These are phyloP conservation scores for Pestalotiopsis sp. DNA, from an alignment of 2,329 filamentous ascomycete species.

Conservation along the genomic window DNA sequence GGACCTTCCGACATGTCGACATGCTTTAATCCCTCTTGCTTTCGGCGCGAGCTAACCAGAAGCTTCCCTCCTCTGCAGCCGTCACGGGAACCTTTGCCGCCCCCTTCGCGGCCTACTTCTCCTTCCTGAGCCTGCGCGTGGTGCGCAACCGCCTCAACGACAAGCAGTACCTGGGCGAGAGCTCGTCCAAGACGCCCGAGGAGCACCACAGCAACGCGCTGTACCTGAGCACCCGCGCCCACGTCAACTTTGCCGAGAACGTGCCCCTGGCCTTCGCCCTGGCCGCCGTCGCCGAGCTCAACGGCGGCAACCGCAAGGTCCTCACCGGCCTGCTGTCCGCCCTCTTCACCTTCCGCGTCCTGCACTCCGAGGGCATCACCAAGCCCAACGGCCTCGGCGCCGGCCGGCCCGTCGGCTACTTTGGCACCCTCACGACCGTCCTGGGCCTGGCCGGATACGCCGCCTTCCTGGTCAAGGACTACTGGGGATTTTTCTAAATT, in stretches of 20 bases:
- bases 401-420: conserved; percentile 31
- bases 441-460: conserved; percentile 28
- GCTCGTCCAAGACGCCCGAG: conserved; percentile 19
- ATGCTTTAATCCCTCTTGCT: background rate
- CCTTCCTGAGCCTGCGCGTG: conserved; percentile 29
- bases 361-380: conserved; percentile 30
- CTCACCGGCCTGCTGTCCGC: conserved; percentile 24
- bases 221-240: conserved; percentile 26
- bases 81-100: conserved; percentile 32
- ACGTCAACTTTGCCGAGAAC: conserved; percentile 33
- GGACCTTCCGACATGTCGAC: background rate
- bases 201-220: conserved; percentile 20
- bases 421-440: conserved; percentile 27
- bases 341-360: conserved; percentile 27
- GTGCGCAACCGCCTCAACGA: conserved; percentile 25
- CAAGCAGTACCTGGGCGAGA: conserved; percentile 28
- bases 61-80: conserved; percentile 18
- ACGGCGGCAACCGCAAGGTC: conserved; percentile 28
- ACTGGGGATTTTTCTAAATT: conserved; percentile 21
- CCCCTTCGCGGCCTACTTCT: conserved; percentile 33
- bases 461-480: conserved; percentile 27
- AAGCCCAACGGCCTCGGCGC: conserved; percentile 19
- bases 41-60: background rate
- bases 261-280: conserved; percentile 31
- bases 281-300: conserved; percentile 32